Conservation (phyloP, 305 asterid genomes). For the Rubia balearica region DNA sequence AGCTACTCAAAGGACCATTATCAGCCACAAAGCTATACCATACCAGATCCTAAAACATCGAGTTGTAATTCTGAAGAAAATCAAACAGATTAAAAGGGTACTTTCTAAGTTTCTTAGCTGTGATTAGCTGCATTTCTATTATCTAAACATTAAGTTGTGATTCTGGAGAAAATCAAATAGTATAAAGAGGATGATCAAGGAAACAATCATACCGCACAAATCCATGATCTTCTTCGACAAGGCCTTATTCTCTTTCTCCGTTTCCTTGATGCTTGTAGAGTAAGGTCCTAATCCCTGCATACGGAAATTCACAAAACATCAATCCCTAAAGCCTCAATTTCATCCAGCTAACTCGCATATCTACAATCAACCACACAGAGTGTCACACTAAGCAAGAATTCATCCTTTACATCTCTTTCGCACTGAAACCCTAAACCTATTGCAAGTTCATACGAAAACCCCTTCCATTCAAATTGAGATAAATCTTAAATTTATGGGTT, state of each 20-base stretch:
- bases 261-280: slow-evolving; percentile 65
- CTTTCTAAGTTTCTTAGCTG: neutral
- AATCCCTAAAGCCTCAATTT: neutral
- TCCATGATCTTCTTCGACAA: slow-evolving; percentile 90
- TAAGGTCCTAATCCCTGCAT: slow-evolving; percentile 87
- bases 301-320: slow-evolving; percentile 12
- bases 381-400: neutral
- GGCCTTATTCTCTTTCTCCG: slow-evolving; percentile 84
- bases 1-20: too few species aligned
- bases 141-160: neutral
- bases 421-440: neutral
- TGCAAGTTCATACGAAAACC: neutral
- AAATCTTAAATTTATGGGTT: neutral
- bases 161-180: neutral
- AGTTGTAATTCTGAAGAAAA: neutral
- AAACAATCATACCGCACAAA: slow-evolving; percentile 52
- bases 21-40: neutral
- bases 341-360: neutral
- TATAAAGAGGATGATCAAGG: neutral
- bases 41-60: too few species aligned
- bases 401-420: neutral
- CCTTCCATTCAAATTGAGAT: neutral
- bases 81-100: neutral
- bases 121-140: neutral
- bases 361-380: neutral